Evolutionary conservation across 202 grass and related monocot species (phyloP), one percentile per base, ranked within the genome.

Genomic region (Hordeum pubiflorum): DNA sequence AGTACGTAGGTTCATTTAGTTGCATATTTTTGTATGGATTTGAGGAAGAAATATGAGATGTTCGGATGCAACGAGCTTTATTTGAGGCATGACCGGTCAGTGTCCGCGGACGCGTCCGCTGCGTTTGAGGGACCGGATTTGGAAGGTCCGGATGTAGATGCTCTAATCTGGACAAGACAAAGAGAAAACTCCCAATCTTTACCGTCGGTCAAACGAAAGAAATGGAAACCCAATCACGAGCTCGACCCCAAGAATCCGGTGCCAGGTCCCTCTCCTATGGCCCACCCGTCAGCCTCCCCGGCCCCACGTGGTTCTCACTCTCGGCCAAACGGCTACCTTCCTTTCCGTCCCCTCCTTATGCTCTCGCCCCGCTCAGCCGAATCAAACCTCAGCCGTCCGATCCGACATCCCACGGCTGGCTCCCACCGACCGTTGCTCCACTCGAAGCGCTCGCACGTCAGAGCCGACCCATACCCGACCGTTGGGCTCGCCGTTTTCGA

Each of bases 401-500:
- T 85, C 29, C 0, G 0, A 0, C 2, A 9, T 24, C 43, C 9
- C 11, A 81, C 87, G 82, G 58, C 5, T 6, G 0, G 69, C 31
- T 36, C 22, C 37, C 21, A 44, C 77, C 72, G 78, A 89, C 87
- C 87, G 87, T 85, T 85, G 82, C 38, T 3, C 1, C 39, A 52
- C 13, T 52, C 3, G 55, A 36, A 60, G 59, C 43, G 63, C 56
- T 14, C 54, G 71, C 82, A 9, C 41, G 73, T 82, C 66, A 73
- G 63, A n/a, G 78, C 78, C 78, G 48, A 12, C 75, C 2, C 38
- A 4, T 0, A 78, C 78, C 50, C 87, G 87, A 89, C 87, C 87
- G 87, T 89, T 89, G 57, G 27, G 43, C 70, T 76, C 86, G 82
- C 43, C 82, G 64, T 57, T 89, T 83, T 79, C 73, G 79, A 85